Evolutionary conservation across 441 rosid genomes (phyloP), one percentile per base, ranked within the genome.

Genomic region (Erysimum cheiri): DNA sequence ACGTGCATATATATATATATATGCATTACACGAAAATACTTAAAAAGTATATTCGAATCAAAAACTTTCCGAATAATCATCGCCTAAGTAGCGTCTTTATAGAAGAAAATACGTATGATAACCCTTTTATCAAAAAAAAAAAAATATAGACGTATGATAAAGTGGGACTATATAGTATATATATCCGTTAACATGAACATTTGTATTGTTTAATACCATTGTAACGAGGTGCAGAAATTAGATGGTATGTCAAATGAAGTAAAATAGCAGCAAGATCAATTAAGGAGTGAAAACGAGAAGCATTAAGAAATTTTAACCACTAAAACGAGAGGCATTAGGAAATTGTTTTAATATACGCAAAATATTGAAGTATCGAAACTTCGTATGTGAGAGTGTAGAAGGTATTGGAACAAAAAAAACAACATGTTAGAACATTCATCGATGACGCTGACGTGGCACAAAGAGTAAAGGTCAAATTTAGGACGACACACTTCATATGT

Each of bases 201-300:
- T 10, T 17, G 3, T 26, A 40, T 60, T 28, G 24, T 60, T n/a
- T 26, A 26, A 8, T 47, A 47, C 29, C 17, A 54, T 54, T 32
- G n/a, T 14, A 33, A 8, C 26, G 3, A 26, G 28, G 22, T 17
- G 31, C 4, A 22, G 8, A 49, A 24, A 17, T 33, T 54, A 10
- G 41, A 11, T 17, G 60, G 28, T 15, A 10, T 55, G 9, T 33
- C 44, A 59, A 24, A 59, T 13, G 40, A 59, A 24, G 31, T 24
- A 24, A 39, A 24, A 13, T 61, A 61, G 53, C 54, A 46, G 53
- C 67, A 61, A 7, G 14, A 44, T 10, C 41, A 37, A 37, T 10
- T 33, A 17, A 26, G 40, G 37, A 43, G 14, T 48, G 33, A 43
- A 44, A 60, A 15, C 66, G 44, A 15, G 15, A 29, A 10, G 14